A percentile compares a stretch with the other conserved stretches of the same genome.
Evolutionary conservation across 345 rosid species (phyloP).

Genomic region (Balakata baccata): DNA sequence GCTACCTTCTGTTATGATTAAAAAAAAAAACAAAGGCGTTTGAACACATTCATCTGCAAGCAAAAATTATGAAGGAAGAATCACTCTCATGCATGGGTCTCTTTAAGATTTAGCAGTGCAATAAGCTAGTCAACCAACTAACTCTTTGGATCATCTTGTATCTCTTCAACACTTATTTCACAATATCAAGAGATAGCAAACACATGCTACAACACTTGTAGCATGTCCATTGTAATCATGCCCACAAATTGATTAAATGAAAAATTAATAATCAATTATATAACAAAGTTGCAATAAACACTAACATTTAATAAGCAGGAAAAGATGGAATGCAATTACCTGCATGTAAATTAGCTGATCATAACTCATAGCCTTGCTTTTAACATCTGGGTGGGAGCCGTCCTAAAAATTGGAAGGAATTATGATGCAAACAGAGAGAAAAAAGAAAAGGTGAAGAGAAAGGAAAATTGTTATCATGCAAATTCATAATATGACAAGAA

Average conservation of each 20-base stretch:
- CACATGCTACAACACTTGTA: neutral
- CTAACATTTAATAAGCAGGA: neutral
- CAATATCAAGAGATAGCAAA: neutral
- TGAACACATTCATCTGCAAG: neutral
- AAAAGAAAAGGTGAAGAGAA: conserved; percentile 3
- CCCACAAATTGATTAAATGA: neutral
- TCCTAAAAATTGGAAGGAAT: conserved; percentile 39
- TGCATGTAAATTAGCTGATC: conserved; percentile 78
- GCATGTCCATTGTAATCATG: neutral
- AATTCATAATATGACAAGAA: neutral
- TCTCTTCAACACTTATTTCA: neutral
- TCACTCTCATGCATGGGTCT: neutral
- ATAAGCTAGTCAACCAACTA: neutral
- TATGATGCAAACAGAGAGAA: neutral
- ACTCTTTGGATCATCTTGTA: neutral
- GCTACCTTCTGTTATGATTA: neutral
- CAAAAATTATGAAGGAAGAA: neutral
- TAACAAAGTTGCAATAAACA: neutral
- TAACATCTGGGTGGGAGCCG: conserved; percentile 67
- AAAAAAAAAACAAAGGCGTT: neutral
- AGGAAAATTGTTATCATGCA: neutral
- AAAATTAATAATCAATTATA: neutral
- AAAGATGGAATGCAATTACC: conserved; percentile 36
- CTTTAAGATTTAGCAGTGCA: neutral
- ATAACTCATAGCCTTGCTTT: conserved; percentile 79